Percentiles rank a stretch among this genome's conserved stretches.
Evolutionary conservation across 2,329 filamentous ascomycete species (phyloP).

Genomic region (Thermoascus crustaceus): DNA sequence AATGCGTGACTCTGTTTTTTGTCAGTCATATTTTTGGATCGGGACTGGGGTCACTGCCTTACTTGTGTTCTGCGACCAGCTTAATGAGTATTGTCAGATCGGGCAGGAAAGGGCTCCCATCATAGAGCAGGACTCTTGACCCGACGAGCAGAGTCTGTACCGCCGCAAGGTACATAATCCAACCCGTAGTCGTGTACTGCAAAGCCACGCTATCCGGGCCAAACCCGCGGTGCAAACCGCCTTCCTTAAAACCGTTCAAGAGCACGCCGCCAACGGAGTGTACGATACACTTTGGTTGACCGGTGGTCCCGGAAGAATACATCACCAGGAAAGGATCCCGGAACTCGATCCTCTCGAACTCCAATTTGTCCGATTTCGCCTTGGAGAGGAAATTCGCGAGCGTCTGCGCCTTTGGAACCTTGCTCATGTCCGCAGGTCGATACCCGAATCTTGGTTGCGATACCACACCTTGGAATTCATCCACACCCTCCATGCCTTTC

Average conservation of each 20-base stretch:
- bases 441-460: conserved; percentile 56
- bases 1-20: conserved; percentile 50
- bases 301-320: conserved; percentile 74
- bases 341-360: conserved; percentile 58
- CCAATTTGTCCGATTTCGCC: conserved; percentile 27
- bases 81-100: conserved; percentile 56
- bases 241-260: conserved; percentile 50
- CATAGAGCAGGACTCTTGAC: conserved; percentile 61
- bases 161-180: conserved; percentile 77
- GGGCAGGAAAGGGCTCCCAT: conserved; percentile 72
- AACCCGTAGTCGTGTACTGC: conserved; percentile 64
- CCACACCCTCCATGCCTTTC: conserved; percentile 51
- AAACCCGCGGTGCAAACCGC: conserved; percentile 43
- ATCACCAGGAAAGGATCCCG: conserved; percentile 69
- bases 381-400: conserved; percentile 34
- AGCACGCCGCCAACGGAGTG: conserved; percentile 49
- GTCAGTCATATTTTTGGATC: neutral
- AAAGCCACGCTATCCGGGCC: conserved; percentile 37
- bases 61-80: conserved; percentile 51
- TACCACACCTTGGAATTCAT: conserved; percentile 56
- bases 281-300: conserved; percentile 77
- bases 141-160: conserved; percentile 54
- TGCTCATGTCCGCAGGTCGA: conserved; percentile 50
- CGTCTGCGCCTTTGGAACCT: conserved; percentile 39
- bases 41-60: conserved; percentile 2